phyloP scores from a whole-genome alignment of 2,329 filamentous ascomycete species.

The Fusarium sp. region DNA sequence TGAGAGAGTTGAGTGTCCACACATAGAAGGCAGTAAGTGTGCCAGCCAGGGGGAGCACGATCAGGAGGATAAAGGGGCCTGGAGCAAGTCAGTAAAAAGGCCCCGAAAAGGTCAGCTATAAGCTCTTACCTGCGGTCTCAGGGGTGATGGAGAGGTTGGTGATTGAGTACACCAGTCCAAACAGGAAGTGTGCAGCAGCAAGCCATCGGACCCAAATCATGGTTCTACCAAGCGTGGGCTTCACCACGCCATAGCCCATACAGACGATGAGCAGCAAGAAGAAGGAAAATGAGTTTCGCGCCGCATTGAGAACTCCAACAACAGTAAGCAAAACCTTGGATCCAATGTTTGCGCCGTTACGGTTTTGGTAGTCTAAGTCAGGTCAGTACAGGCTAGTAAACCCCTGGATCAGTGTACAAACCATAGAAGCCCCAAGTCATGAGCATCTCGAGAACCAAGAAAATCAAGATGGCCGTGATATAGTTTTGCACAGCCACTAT shows the following conservation, averaged over 20 bases:
- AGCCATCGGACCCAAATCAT: slow-evolving; percentile 96
- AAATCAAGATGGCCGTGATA: slow-evolving; percentile 95
- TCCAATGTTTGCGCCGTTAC: slow-evolving; percentile 84
- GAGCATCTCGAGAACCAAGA: slow-evolving; percentile 94
- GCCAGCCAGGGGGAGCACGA: slow-evolving; percentile 90
- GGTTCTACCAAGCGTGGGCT: slow-evolving; percentile 88
- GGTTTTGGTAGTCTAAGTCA: slow-evolving; percentile 85
- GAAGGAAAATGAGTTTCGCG: slow-evolving; percentile 97
- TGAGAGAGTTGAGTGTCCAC: slow-evolving; percentile 97
- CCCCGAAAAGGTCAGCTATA: neutral
- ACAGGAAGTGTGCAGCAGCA: slow-evolving; percentile 92
- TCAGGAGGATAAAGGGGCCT: slow-evolving; percentile 90
- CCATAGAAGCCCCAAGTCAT: slow-evolving; percentile 99
- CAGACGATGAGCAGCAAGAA: slow-evolving; percentile 98
- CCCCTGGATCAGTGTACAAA: slow-evolving; percentile 52
- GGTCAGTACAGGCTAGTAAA: slow-evolving; percentile 46
- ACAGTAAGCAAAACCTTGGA: slow-evolving; percentile 89
- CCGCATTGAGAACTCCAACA: slow-evolving; percentile 93
- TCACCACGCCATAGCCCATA: slow-evolving; percentile 99
- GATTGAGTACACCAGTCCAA: slow-evolving; percentile 92
- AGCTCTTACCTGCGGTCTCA: slow-evolving; percentile 76
- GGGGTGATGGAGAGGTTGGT: slow-evolving; percentile 90
- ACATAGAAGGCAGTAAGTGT: slow-evolving; percentile 98
- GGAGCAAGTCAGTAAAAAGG: slow-evolving; percentile 31
- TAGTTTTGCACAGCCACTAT: slow-evolving; percentile 96